Base-by-base conservation (phyloP, 208 protist species). In the Crithidia expoeki region DNA sequence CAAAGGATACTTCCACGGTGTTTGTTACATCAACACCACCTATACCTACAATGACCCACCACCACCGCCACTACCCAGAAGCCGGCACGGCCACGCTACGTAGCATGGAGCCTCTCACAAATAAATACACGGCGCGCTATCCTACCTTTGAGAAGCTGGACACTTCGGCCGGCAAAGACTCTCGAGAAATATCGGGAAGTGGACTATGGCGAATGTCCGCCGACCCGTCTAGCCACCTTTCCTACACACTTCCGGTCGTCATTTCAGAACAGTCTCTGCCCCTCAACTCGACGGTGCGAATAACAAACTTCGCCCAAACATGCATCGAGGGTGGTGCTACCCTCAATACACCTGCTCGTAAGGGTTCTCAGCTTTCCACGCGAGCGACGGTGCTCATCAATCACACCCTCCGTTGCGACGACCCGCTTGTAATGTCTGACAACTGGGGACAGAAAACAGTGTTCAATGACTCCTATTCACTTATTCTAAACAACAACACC, bases 371-470 rank as follows among this genome's bases (percentile, higher is more conserved):
- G 2, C 4, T 28, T 12, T 25, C n/a, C 17, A 60, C 34, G 7
- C 30, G 55, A 5, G 55, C 28, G 14, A 60, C 46, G 55, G 55
- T 28, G 1, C 55, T 60, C 55, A 60, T 60, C 52, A 61, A 60
- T 51, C n/a, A n/a, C 4, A 28, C n/a, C 64, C 51, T 69, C 52
- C n/a, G 4, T 21, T 49, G 40, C 51, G 14, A 33, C 4, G 64
- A 69, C 40, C 64, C 64, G n/a, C 25, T 69, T 34, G 40, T 77
- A 10, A 57, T 77, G 38, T 68, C 57, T 4, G 49, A 77, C 68
- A 79, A 74, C 74, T 74, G 67, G 74, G 59, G 61, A 2, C 62
- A 79, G 65, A 17, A 7, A 19, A 50, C 50, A 0, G 55, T 66
- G 16, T n/a, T n/a, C n/a, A 46, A 56, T 10, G 25, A 52, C 49